These are phyloP conservation scores for Gnaphalium uliginosum DNA, from an alignment of 129 eudicot genomes.

Conservation along the genomic window DNA sequence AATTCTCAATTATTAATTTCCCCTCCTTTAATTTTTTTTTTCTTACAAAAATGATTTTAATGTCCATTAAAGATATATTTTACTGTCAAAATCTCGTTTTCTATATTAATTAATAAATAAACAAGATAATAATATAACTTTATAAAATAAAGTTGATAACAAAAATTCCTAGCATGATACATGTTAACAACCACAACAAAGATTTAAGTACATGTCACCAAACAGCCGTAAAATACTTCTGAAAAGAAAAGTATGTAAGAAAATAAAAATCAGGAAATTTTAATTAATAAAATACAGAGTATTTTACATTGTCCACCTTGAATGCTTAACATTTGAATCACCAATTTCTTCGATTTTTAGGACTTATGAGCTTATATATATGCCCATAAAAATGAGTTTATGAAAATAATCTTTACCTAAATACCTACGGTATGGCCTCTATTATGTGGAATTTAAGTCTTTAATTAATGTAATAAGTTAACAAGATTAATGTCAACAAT, in stretches of 20 bases:
- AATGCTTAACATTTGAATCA: background rate
- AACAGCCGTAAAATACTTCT: background rate
- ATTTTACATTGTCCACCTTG: too few relatives aligned
- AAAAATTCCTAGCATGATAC: too few relatives aligned
- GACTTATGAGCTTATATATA: background rate
- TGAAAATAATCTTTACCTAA: background rate
- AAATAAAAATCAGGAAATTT: background rate
- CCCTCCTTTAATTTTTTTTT: background rate
- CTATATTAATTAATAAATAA: too few relatives aligned
- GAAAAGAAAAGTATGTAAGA: background rate
- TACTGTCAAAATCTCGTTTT: background rate
- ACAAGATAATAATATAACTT: too few relatives aligned
- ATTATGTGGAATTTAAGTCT: too few relatives aligned
- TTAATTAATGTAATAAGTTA: too few relatives aligned
- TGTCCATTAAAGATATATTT: too few relatives aligned
- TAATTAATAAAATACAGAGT: too few relatives aligned
- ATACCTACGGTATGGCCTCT: too few relatives aligned
- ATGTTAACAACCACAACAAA: background rate
- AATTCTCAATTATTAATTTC: conserved; percentile 40
- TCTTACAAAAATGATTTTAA: background rate
- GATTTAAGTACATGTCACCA: background rate
- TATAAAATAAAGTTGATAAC: too few relatives aligned
- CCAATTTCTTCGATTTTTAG: background rate
- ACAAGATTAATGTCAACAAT: too few relatives aligned
- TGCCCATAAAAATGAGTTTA: background rate